Conservation (phyloP, 805 yeast species). For the Spathaspora passalidarum region DNA sequence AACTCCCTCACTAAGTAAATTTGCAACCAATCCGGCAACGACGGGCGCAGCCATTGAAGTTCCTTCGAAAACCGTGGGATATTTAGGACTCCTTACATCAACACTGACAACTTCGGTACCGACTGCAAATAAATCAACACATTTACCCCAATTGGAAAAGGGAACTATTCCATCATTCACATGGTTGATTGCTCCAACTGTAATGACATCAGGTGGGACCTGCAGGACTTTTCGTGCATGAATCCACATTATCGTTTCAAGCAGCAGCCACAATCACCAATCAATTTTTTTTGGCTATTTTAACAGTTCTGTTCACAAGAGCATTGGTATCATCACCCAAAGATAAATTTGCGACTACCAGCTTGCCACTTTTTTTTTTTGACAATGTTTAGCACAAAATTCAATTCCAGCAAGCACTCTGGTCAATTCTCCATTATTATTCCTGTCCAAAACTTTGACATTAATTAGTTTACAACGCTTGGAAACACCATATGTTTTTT, state of each 20-base stretch:
- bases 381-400: too few species aligned
- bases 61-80: too few species aligned
- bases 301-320: constrained; percentile 54
- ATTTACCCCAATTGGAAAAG: constrained; percentile 53
- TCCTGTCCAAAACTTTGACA: constrained; percentile 42
- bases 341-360: too few species aligned
- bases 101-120: constrained; percentile 54
- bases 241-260: constrained; percentile 60
- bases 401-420: too few species aligned
- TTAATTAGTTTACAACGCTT: constrained; percentile 48
- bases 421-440: too few species aligned
- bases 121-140: constrained; percentile 55
- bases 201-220: constrained; percentile 52
- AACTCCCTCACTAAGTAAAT: too few species aligned
- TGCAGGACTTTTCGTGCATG: constrained; percentile 60
- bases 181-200: constrained; percentile 49
- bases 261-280: constrained; percentile 62
- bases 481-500: constrained; percentile 73
- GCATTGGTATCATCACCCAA: constrained; percentile 57
- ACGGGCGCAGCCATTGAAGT: constrained; percentile 67
- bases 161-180: constrained; percentile 44
- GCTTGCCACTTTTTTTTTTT: too few species aligned
- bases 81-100: too few species aligned
- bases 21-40: constrained; percentile 54
- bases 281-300: constrained; percentile 56